Conservation (phyloP, 139 green algal genomes). For the Chlamydomonas eustigma region DNA sequence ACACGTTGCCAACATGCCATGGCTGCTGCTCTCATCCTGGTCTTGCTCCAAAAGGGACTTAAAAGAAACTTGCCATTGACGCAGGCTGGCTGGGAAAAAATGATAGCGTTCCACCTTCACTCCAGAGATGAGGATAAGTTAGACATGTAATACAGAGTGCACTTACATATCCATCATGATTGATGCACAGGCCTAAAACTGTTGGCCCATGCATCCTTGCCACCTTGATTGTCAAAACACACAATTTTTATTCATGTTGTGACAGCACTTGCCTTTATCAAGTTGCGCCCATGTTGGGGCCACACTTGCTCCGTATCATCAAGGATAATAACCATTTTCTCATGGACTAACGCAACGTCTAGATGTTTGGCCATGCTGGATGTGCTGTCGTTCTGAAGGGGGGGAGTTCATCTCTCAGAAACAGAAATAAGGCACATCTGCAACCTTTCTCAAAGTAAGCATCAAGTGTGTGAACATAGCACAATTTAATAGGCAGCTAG, state of each 20-base stretch:
- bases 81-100: conserved; percentile 73
- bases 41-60: conserved; percentile 51
- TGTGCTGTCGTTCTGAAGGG: conserved; percentile 47
- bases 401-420: neutral
- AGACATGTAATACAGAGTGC: no score
- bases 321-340: conserved; percentile 76
- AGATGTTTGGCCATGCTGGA: conserved; percentile 64
- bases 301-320: conserved; percentile 92
- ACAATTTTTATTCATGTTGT: neutral
- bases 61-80: conserved; percentile 27
- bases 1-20: conserved; percentile 46
- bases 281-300: conserved; percentile 75
- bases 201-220: no score
- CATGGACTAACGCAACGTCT: conserved; percentile 80
- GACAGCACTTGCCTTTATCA: conserved; percentile 54
- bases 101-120: conserved; percentile 78
- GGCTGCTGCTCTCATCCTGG: conserved; percentile 52
- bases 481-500: no score
- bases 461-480: no score
- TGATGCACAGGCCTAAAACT: no score
- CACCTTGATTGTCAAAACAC: neutral
- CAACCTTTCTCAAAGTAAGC: no score
- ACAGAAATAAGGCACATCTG: neutral
- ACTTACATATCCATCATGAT: no score
- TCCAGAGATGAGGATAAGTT: neutral